These are phyloP conservation scores for Lantana camara DNA, from an alignment of 257 asterid genomes.

Conservation along the genomic window DNA sequence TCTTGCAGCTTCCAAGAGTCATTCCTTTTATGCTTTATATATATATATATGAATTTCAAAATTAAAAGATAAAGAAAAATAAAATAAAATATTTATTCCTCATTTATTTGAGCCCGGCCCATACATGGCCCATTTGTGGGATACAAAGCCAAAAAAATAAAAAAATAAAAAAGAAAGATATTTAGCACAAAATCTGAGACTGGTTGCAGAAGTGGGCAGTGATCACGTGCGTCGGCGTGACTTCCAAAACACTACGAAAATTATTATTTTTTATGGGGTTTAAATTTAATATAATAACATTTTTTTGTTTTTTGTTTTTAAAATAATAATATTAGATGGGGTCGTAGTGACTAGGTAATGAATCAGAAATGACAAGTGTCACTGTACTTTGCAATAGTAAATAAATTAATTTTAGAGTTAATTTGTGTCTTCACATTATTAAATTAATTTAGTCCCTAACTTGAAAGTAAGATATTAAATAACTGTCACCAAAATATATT, in stretches of 20 bases:
- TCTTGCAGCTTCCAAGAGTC: conserved; percentile 41
- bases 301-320: no score
- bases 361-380: conserved; percentile 30
- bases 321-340: no score
- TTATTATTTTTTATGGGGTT: no score
- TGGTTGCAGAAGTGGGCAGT: conserved; percentile 29
- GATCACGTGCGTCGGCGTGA: conserved; percentile 61
- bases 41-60: no score
- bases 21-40: no score
- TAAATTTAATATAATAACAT: background rate
- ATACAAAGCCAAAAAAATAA: background rate
- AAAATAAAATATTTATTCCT: conserved; percentile 3
- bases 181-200: conserved; percentile 32
- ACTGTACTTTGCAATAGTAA: background rate
- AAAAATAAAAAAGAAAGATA: background rate
- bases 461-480: no score
- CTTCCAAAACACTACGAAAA: conserved; percentile 31
- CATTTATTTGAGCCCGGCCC: conserved; percentile 43
- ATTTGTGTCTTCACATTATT: no score
- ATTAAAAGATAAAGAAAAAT: background rate
- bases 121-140: conserved; percentile 49
- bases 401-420: background rate
- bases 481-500: no score
- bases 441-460: no score
- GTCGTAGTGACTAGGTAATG: conserved; percentile 25